phyloP scores from a whole-genome alignment of 2,329 filamentous ascomycete species.

The Penicillium fuscoglaucum region DNA sequence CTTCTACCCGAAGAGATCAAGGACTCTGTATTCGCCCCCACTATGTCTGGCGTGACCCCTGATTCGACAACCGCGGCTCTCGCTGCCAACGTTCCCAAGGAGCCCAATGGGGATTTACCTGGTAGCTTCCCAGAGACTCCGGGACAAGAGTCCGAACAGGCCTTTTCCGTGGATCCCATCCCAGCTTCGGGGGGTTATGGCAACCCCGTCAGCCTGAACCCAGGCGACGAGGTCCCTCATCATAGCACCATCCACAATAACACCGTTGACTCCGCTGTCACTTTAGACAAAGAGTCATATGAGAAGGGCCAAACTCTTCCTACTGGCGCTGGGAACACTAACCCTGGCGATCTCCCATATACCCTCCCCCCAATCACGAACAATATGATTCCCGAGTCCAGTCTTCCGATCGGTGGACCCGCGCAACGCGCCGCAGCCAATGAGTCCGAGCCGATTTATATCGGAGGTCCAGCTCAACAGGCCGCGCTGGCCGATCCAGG shows the following conservation, averaged over 20 bases:
- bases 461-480: conserved; percentile 24
- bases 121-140: conserved; percentile 75
- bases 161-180: conserved; percentile 55
- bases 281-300: conserved; percentile 80
- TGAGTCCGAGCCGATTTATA: conserved; percentile 8
- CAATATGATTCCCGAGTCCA: conserved; percentile 78
- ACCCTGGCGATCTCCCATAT: conserved; percentile 39
- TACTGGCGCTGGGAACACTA: conserved; percentile 42
- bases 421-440: conserved; percentile 31
- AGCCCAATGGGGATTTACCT: conserved; percentile 53
- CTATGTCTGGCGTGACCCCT: conserved; percentile 65
- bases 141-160: conserved; percentile 47
- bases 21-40: conserved; percentile 19
- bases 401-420: conserved; percentile 64
- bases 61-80: conserved; percentile 67
- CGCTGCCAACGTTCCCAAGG: conserved; percentile 60
- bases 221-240: conserved; percentile 79
- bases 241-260: conserved; percentile 63
- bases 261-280: conserved; percentile 66
- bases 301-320: conserved; percentile 65
- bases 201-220: conserved; percentile 77
- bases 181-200: conserved; percentile 60
- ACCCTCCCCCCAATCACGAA: conserved; percentile 58
- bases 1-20: conserved; percentile 72
- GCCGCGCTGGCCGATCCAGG: conserved; percentile 50